These are phyloP conservation scores for Crataegus laevigata DNA, from an alignment of 306 rosid species.

Conservation along the genomic window DNA sequence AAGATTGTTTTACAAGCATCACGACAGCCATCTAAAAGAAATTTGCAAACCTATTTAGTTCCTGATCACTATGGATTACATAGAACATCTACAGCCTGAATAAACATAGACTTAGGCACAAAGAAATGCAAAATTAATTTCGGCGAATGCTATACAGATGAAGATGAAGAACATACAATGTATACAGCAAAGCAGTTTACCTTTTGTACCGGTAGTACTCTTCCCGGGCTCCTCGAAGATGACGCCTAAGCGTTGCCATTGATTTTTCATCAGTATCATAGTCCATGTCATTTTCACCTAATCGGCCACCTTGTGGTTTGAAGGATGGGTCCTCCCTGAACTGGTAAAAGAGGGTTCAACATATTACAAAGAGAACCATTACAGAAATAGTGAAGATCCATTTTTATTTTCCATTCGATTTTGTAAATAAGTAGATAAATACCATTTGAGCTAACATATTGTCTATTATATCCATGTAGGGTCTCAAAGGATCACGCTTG, in stretches of 20 bases:
- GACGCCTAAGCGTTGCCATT: constrained; percentile 92
- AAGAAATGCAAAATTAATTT: not conserved
- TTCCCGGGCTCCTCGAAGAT: constrained; percentile 87
- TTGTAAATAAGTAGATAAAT: constrained; percentile 20
- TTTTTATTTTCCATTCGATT: not conserved
- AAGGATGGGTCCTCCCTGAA: constrained; percentile 87
- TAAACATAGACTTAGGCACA: not conserved
- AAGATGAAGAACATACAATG: not conserved
- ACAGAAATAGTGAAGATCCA: not conserved
- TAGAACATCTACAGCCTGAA: not conserved
- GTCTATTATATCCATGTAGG: constrained; percentile 78
- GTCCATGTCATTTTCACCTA: constrained; percentile 92
- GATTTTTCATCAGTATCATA: constrained; percentile 97
- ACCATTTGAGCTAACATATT: constrained; percentile 79
- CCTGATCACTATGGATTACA: not conserved
- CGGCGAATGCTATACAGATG: not conserved
- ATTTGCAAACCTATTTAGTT: not conserved
- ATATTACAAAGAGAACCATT: constrained; percentile 13
- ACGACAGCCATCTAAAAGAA: not conserved
- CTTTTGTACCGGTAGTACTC: constrained; percentile 92
- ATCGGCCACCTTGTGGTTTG: constrained; percentile 89
- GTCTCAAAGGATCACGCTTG: constrained; percentile 90
- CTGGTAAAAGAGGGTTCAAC: constrained; percentile 38
- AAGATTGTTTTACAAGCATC: not conserved
- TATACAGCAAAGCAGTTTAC: constrained; percentile 28